These are phyloP conservation scores for Podochytrium sp. DNA, from an alignment of 192 early-diverging fungal genomes.

Conservation along the genomic window DNA sequence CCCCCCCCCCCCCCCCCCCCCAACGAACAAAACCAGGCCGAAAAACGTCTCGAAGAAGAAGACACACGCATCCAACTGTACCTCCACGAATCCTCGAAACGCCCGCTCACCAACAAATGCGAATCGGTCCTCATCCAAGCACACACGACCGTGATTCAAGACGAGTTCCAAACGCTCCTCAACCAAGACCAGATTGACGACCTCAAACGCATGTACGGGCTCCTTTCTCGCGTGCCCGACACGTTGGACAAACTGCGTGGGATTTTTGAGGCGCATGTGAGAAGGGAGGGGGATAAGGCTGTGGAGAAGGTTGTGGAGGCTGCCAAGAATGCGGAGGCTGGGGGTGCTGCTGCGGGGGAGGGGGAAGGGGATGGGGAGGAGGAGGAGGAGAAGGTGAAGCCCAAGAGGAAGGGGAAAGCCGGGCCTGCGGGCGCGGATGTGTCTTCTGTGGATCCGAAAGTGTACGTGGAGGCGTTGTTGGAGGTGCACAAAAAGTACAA, in stretches of 20 bases:
- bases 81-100: constrained; percentile 79
- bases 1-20: neutral
- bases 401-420: constrained; percentile 21
- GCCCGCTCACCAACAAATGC: constrained; percentile 78
- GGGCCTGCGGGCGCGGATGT: constrained; percentile 29
- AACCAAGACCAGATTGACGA: constrained; percentile 88
- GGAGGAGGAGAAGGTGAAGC: constrained; percentile 45
- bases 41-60: constrained; percentile 77
- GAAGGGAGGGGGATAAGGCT: constrained; percentile 75
- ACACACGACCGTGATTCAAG: constrained; percentile 80
- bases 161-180: constrained; percentile 90
- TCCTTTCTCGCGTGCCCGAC: constrained; percentile 76
- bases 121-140: constrained; percentile 86
- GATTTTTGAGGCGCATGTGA: constrained; percentile 79
- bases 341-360: constrained; percentile 51
- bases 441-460: constrained; percentile 72
- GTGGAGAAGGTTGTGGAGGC: constrained; percentile 74
- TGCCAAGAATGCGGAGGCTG: constrained; percentile 48
- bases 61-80: constrained; percentile 87
- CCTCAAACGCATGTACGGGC: constrained; percentile 82
- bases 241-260: constrained; percentile 80
- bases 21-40: constrained; percentile 56
- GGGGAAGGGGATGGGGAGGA: constrained; percentile 40
- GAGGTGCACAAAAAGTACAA: constrained; percentile 86
- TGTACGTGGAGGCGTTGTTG: constrained; percentile 86